Evolutionary conservation across 1,139 yeast species (phyloP), one percentile per base, ranked within the genome.

Genomic region (Lipomyces yarrowii): DNA sequence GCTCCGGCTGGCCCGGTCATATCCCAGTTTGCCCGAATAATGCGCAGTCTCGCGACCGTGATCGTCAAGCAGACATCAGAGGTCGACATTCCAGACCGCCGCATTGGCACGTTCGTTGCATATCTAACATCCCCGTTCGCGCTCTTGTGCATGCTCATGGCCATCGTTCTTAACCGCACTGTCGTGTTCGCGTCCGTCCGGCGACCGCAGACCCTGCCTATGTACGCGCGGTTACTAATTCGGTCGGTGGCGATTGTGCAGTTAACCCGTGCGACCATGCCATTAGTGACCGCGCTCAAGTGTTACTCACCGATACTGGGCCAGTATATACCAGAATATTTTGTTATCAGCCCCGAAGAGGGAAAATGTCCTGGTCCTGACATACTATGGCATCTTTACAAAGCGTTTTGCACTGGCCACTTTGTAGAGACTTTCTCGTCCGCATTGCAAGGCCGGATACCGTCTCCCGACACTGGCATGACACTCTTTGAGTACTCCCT

Each of bases 401-500:
- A 87, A 61, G 79, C 86, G 0, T 80, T 87, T 64, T 88, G 94
- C 73, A 75, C 84, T 30, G 87, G 88, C 75, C 86, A 87, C 72
- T 86, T 87, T 67, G 78, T 87, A n/a, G 94, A 90, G 74, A 87
- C 91, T 0, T 87, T 89, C 71, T 80, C 87, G 1, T 82, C 90
- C 7, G 86, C 86, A 23, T 81, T 87, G 2, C 83, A 83, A 64
- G 91, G 90, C 7, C 77, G 78, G 46, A 81, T 82, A 58, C 90
- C 91, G 1, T 82, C 83, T 64, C 83, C 86, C 10, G 94, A 88
- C 70, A 83, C 89, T 10, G 92, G 92, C 0, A 79, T 89, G 71
- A 87, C 94, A 0, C 77, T 89, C 42, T 88, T 89, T 75, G 96
- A 89, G 73, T 88, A 86, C 73, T 87, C 92, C 0, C 76, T 88